Percentiles rank a stretch among this genome's conserved stretches.
Conservation (phyloP, 257 asterid species). For the Penstemon davidsonii region DNA sequence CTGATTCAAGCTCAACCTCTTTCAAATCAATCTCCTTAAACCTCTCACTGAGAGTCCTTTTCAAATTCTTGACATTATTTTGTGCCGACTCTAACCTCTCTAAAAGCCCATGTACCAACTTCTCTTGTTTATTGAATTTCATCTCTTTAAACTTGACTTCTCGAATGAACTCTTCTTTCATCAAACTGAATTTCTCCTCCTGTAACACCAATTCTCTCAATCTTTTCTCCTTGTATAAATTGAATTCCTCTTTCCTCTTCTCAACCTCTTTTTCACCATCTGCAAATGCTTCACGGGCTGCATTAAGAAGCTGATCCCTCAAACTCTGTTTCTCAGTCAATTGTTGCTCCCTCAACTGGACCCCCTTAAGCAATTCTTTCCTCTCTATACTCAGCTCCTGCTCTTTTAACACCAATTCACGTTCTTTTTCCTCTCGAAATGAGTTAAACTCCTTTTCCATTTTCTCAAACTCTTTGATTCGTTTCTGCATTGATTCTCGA, state of each 20-base stretch:
- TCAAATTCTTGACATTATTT: conserved; percentile 21
- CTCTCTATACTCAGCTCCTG: conserved; percentile 7
- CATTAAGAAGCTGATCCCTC: conserved; percentile 26
- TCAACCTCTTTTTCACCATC: conserved; percentile 22
- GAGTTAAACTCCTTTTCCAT: conserved; percentile 21
- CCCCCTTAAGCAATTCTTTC: conserved; percentile 13
- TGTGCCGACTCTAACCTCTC: conserved; percentile 28
- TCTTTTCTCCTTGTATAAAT: conserved; percentile 30
- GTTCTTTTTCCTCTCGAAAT: conserved; percentile 22
- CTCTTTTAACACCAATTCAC: conserved; percentile 20
- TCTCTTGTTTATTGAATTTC: conserved; percentile 25
- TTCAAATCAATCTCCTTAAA: conserved; percentile 6
- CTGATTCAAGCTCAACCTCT: conserved; percentile 20
- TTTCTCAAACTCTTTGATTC: conserved; percentile 33
- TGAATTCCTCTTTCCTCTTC: conserved; percentile 24
- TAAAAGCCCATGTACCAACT: conserved; percentile 22
- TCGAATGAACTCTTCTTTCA: conserved; percentile 19
- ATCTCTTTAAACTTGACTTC: conserved; percentile 21
- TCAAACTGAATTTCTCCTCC: conserved; percentile 25
- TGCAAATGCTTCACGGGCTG: conserved; percentile 9
- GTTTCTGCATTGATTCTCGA: conserved; percentile 28
- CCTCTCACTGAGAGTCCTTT: conserved; percentile 17
- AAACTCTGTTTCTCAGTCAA: conserved; percentile 7
- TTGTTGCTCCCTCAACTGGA: conserved; percentile 18
- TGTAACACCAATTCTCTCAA: conserved; percentile 25